Percentiles rank a stretch among this genome's conserved stretches.
Evolutionary conservation across 2,329 filamentous ascomycete genomes (phyloP).

Genomic region (Albifimbria verrucaria): DNA sequence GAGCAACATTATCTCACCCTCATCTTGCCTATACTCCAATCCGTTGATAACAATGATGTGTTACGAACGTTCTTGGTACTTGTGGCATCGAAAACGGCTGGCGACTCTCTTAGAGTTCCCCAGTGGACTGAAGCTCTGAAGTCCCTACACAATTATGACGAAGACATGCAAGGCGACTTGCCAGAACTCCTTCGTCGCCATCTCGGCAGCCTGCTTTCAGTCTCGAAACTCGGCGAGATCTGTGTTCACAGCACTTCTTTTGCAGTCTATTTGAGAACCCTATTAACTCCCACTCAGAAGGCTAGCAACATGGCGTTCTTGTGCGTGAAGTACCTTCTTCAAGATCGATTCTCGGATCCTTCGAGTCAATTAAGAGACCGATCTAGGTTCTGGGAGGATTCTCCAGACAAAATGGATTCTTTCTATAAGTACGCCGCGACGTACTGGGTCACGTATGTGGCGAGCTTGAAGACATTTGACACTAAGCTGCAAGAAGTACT

Average conservation of each 20-base stretch:
- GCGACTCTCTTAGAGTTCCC: conserved; percentile 2
- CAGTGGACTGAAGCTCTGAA: conserved; percentile 6
- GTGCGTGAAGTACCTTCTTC: conserved; percentile 16
- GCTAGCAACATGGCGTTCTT: conserved; percentile 14
- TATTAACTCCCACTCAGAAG: conserved; percentile 9
- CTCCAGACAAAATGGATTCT: background rate
- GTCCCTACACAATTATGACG: conserved; percentile 3
- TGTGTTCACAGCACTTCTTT: conserved; percentile 6
- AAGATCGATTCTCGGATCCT: conserved; percentile 2
- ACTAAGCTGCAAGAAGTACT: conserved; percentile 8
- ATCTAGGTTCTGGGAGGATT: background rate
- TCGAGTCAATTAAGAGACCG: background rate
- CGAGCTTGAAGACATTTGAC: conserved; percentile 6
- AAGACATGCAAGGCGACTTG: background rate
- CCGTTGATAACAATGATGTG: conserved; percentile 7
- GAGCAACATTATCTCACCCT: background rate
- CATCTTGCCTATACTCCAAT: conserved; percentile 16
- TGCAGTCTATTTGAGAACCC: conserved; percentile 4
- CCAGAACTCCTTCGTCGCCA: conserved; percentile 2
- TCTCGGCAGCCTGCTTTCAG: conserved; percentile 7
- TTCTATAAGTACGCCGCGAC: conserved; percentile 16
- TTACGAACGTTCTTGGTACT: conserved; percentile 5
- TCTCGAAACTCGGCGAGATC: conserved; percentile 3
- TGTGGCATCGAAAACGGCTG: conserved; percentile 5
- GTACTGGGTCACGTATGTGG: conserved; percentile 11